Percentiles rank a stretch among this genome's conserved stretches.
These are phyloP conservation scores for Neurospora cerealis DNA, from an alignment of 495 filamentous ascomycete species.

Conservation along the genomic window DNA sequence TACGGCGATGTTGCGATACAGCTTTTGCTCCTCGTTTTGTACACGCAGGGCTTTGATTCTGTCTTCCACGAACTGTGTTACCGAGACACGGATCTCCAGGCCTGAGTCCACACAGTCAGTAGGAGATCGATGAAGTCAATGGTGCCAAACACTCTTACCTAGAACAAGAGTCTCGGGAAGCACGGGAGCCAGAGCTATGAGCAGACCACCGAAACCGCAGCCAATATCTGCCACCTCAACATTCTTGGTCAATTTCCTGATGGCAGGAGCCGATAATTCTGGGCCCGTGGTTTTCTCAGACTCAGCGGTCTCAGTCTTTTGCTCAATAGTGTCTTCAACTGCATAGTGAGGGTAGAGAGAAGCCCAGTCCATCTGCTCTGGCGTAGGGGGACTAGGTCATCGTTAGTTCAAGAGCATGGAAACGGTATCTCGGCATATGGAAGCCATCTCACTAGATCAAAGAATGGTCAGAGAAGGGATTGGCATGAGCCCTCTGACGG, in stretches of 20 bases:
- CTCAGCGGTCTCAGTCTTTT: slow-evolving; percentile 1
- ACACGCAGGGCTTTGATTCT: slow-evolving; percentile 70
- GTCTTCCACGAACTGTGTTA: slow-evolving; percentile 79
- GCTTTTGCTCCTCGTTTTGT: slow-evolving; percentile 47
- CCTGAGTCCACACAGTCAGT: slow-evolving; percentile 23
- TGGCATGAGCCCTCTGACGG: slow-evolving; percentile 91
- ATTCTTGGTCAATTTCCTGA: slow-evolving; percentile 45
- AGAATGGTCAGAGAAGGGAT: slow-evolving; percentile 90
- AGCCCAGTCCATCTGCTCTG: slow-evolving; percentile 86
- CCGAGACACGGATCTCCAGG: slow-evolving; percentile 84
- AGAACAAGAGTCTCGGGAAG: slow-evolving; percentile 76
- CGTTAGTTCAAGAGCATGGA: not conserved
- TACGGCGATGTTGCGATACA: slow-evolving; percentile 78
- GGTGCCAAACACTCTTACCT: slow-evolving; percentile 35
- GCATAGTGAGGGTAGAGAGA: slow-evolving; percentile 67
- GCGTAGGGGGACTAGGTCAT: slow-evolving; percentile 58
- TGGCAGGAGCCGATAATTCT: slow-evolving; percentile 1
- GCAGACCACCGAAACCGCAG: slow-evolving; percentile 87
- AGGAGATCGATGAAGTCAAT: not conserved
- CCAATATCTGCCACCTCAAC: slow-evolving; percentile 96
- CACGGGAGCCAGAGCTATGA: slow-evolving; percentile 73
- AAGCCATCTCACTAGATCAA: slow-evolving; percentile 60
- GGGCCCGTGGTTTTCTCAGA: slow-evolving; percentile 6
- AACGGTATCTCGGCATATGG: not conserved
- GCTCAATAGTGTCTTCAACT: slow-evolving; percentile 8